These are phyloP conservation scores for Chaetomiaceae sp. DNA, from an alignment of 2,329 filamentous ascomycete genomes.

Conservation along the genomic window DNA sequence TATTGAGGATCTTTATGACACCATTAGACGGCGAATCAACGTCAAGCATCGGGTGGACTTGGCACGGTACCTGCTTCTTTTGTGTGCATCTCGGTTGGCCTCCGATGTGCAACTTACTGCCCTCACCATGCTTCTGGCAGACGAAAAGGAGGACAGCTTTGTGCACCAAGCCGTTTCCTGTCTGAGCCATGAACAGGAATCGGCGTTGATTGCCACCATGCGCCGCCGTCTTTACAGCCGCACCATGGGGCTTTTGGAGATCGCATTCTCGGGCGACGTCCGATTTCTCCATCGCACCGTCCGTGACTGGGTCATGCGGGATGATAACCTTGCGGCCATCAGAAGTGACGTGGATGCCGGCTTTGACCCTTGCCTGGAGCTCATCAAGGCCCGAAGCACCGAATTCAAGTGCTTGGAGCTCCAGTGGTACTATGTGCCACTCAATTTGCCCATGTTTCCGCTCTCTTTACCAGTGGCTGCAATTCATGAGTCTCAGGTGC, in stretches of 20 bases:
- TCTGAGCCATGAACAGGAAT: no score
- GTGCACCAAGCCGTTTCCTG: not conserved
- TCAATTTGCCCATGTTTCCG: no score
- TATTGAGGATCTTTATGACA: not conserved
- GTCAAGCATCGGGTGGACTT: not conserved
- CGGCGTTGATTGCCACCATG: not conserved
- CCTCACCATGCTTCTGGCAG: not conserved
- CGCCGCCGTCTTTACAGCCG: not conserved
- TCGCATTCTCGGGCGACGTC: not conserved
- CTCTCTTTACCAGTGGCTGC: no score
- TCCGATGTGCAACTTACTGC: not conserved
- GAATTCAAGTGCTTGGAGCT: not conserved
- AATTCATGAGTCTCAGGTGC: no score
- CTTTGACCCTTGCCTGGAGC: not conserved
- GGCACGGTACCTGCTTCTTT: not conserved
- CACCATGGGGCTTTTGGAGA: slow-evolving; percentile 1
- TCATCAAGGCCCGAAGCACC: not conserved
- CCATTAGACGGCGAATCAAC: not conserved
- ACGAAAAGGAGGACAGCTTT: not conserved
- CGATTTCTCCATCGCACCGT: not conserved
- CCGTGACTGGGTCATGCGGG: not conserved
- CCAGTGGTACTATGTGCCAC: no score
- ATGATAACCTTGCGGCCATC: not conserved
- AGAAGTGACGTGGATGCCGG: not conserved
- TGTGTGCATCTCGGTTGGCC: not conserved